These are phyloP conservation scores for Isabelozyma rhagii DNA, from an alignment of 805 yeast genomes.

Conservation along the genomic window DNA sequence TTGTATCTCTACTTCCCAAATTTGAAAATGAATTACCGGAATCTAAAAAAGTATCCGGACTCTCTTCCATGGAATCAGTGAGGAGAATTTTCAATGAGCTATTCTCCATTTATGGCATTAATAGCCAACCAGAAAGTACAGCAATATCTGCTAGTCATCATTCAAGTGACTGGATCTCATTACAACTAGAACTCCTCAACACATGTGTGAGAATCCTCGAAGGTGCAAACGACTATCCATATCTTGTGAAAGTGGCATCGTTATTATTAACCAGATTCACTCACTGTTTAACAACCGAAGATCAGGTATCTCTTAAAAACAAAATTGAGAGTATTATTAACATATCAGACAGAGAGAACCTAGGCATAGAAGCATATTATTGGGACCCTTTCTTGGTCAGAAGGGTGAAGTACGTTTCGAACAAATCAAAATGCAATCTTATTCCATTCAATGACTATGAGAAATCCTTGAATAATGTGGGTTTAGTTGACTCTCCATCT, in stretches of 20 bases:
- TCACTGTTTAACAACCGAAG: constrained; percentile 52
- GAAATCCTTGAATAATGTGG: constrained; percentile 7
- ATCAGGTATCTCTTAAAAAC: constrained; percentile 48
- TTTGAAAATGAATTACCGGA: constrained; percentile 12
- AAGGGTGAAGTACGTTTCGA: constrained; percentile 35
- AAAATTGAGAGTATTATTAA: constrained; percentile 21
- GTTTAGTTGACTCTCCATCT: constrained; percentile 5
- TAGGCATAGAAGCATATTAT: constrained; percentile 38
- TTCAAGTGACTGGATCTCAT: constrained; percentile 45
- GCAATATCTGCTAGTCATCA: constrained; percentile 16
- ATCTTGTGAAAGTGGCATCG: constrained; percentile 44
- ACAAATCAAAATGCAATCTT: constrained; percentile 31
- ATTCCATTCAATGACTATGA: constrained; percentile 34
- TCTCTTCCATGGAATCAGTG: constrained; percentile 24
- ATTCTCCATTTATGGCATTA: constrained; percentile 53
- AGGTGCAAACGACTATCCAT: constrained; percentile 42
- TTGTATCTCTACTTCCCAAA: constrained; percentile 49
- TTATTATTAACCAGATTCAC: constrained; percentile 55
- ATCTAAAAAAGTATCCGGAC: neutral
- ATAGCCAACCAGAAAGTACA: constrained; percentile 28
- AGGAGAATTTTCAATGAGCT: constrained; percentile 46
- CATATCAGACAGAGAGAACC: constrained; percentile 18
- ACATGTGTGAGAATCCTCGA: constrained; percentile 53
- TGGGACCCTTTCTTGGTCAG: constrained; percentile 76
- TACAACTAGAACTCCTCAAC: constrained; percentile 56